Evolutionary conservation across 2,329 filamentous ascomycete species (phyloP), one percentile per base, ranked within the genome.

Genomic region (Pseudocercospora fijiensis): DNA sequence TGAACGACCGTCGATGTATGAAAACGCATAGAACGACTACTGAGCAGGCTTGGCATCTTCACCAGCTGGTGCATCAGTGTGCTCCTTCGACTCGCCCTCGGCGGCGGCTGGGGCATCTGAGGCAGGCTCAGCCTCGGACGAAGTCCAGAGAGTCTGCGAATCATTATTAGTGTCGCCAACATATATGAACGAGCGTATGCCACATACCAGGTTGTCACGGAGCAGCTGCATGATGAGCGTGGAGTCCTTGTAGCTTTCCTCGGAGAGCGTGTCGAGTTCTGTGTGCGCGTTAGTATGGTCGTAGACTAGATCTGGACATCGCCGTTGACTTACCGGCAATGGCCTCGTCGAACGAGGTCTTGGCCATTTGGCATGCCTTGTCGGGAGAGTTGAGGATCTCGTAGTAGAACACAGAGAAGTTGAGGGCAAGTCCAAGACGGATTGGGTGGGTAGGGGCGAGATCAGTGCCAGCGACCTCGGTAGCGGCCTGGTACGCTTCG

Each of bases 351-450:
- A 96, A 96, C 64, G 91, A 91, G 80, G 94, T 91, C 88, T 96
- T 96, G 81, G 92, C 94, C 73, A 97, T 88, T 81, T 96, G 93
- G 89, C 94, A 97, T 78, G 93, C 94, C 84, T 96, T 94, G 80
- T 98, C 95, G 70, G 94, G 94, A 49, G 94, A 92, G 86, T 98
- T 99, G 76, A 98, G 86, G 79, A 98, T 99, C 88, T 99, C 91
- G 81, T 99, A 99, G 89, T 98, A 98, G 87, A 97, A 98, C 77
- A 97, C 93, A 71, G 93, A 96, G 86, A 96, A 96, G 89, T 96
- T 96, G 72, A 96, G 86, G 74, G 92, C 92, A 71, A 96, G 88
- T 78, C 92, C 92, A 70, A 96, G 90, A 76, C 92, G 91, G 82
- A 96, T 96, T 77, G 92, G 92, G 85, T 96, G 92, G 63, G 92